Percentiles rank a stretch among this genome's conserved stretches.
Evolutionary conservation across 805 yeast species (phyloP).

Genomic region (Candida manassasensis): DNA sequence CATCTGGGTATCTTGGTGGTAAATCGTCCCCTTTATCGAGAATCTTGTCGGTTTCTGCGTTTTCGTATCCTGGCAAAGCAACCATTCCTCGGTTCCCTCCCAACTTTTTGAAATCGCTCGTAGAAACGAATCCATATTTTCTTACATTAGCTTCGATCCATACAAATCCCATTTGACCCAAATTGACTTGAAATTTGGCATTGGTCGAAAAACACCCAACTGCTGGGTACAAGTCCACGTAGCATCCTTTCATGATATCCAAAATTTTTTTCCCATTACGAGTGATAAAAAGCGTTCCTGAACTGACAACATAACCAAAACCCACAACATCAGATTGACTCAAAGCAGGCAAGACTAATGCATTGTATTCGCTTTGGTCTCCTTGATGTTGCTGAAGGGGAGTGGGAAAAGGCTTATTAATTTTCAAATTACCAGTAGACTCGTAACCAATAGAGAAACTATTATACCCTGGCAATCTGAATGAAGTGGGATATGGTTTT

Average conservation of each 20-base stretch:
- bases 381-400: conserved; percentile 41
- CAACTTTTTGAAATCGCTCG: conserved; percentile 34
- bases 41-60: conserved; percentile 43
- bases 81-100: conserved; percentile 37
- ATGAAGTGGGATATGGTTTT: conserved; percentile 63
- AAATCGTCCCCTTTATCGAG: conserved; percentile 68
- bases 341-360: conserved; percentile 47
- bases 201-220: conserved; percentile 46
- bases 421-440: conserved; percentile 63
- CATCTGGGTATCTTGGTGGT: conserved; percentile 67
- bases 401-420: conserved; percentile 58
- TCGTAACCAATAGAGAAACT: conserved; percentile 70
- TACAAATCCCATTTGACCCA: conserved; percentile 43
- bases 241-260: conserved; percentile 47
- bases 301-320: conserved; percentile 44
- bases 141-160: conserved; percentile 51
- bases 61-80: conserved; percentile 33
- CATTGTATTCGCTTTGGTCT: conserved; percentile 37
- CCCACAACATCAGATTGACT: conserved; percentile 53
- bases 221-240: conserved; percentile 49
- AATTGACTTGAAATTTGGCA: conserved; percentile 38
- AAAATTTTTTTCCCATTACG: conserved; percentile 51
- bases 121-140: conserved; percentile 53
- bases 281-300: conserved; percentile 50
- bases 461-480: conserved; percentile 70